Conservation (phyloP, 257 asterid genomes). For the Scutellaria galericulata region DNA sequence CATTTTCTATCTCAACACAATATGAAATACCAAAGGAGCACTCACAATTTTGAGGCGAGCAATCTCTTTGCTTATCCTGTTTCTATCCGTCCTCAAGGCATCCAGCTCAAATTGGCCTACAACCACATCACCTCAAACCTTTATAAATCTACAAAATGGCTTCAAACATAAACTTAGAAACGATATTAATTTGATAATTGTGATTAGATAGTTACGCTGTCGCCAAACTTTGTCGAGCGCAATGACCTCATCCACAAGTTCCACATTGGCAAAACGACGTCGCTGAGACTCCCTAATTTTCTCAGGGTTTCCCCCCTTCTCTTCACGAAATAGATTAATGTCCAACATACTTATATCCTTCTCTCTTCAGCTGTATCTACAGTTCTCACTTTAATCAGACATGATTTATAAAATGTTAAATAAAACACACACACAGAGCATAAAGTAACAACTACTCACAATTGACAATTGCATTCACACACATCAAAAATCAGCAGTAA, state of each 20-base stretch:
- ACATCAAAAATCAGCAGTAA: background rate
- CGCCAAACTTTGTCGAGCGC: conserved; percentile 81
- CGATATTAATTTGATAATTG: background rate
- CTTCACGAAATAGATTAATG: conserved; percentile 82
- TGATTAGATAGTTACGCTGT: conserved; percentile 53
- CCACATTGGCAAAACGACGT: conserved; percentile 70
- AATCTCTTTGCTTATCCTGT: conserved; percentile 73
- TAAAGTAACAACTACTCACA: background rate
- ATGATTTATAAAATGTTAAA: background rate
- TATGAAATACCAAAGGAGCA: background rate
- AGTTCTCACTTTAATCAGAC: background rate
- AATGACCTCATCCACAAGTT: conserved; percentile 81
- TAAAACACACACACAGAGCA: background rate
- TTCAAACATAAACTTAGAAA: background rate
- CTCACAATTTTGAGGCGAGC: conserved; percentile 82
- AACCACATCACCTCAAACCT: conserved; percentile 37
- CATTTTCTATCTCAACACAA: conserved; percentile 10
- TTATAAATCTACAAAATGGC: background rate
- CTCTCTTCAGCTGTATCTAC: conserved; percentile 26
- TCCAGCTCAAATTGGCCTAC: conserved; percentile 89
- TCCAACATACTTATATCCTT: conserved; percentile 68
- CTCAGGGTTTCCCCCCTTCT: conserved; percentile 85
- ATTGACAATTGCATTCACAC: background rate
- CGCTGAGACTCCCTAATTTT: conserved; percentile 83
- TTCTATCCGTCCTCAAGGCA: conserved; percentile 68